Evolutionary conservation across 805 yeast species (phyloP), one percentile per base, ranked within the genome.

Genomic region (Metschnikowia cubensis): DNA sequence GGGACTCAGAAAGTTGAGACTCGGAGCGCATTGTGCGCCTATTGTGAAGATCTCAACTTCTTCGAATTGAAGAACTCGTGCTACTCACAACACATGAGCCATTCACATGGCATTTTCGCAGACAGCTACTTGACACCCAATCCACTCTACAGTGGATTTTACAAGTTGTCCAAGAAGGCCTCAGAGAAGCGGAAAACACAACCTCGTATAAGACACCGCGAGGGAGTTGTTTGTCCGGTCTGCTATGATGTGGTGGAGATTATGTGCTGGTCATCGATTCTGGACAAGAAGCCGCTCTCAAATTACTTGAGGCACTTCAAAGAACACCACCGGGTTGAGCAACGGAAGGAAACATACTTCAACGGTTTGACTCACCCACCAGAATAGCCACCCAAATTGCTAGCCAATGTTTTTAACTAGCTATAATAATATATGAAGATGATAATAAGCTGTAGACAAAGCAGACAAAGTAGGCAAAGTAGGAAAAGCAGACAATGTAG

Each of bases 31-130:
- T 49, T 71, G 20, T 71, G 75, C 57, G 67, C 73, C 2, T 71
- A 61, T 45, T 71, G 75, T 50, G 57, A 58, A 11, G 64, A 61
- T 1, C 14, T 63, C 4, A 47, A 47, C 36, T 70, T 71, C 52
- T 63, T 54, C 48, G 64, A 64, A 44, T 59, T 67, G 43, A 69
- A 69, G 50, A 66, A 62, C 20, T 65, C 72, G 2, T 58, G 65
- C 29, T 71, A 69, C 48, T 62, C 69, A 0, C 71, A 68, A 47
- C 75, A 71, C 54, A 55, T 70, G 50, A 62, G 69, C 22, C 63
- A 59, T 35, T 55, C 57, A 21, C 75, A 71, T 52, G 75, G 75
- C 1, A 57, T 71, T 17, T 62, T 55, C 31, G 58, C 70, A 5
- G 61, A 62, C 43, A 56, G 61, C 43, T 66, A 57, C 50, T 44